phyloP scores from a whole-genome alignment of 768 basidiomycete genomes.

The Mycena galopus region DNA sequence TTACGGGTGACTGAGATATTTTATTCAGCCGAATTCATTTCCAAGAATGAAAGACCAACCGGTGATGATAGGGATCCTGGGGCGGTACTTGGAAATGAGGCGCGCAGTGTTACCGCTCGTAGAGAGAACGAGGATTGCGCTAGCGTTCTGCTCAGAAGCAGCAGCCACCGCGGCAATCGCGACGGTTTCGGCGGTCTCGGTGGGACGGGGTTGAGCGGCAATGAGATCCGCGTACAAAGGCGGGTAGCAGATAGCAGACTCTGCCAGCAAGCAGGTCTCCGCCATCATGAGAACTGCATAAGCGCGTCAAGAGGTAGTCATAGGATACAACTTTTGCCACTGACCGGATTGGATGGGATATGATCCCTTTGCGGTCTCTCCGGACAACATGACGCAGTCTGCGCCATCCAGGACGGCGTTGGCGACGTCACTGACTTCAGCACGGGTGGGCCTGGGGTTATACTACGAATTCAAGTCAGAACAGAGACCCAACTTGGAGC shows the following conservation, averaged over 20 bases:
- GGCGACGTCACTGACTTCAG: conserved; percentile 98
- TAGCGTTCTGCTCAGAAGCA: conserved; percentile 93
- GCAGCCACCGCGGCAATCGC: conserved; percentile 97
- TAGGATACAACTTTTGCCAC: neutral
- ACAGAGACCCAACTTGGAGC: neutral
- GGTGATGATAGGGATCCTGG: conserved; percentile 93
- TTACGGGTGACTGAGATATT: conserved; percentile 88
- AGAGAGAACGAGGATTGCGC: conserved; percentile 95
- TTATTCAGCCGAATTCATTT: conserved; percentile 4
- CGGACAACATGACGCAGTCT: conserved; percentile 99
- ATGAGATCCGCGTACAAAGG: conserved; percentile 93
- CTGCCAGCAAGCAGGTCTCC: conserved; percentile 97
- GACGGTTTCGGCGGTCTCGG: conserved; percentile 94
- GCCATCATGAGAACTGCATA: conserved; percentile 97
- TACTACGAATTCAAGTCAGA: conserved; percentile 63
- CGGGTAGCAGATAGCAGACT: conserved; percentile 95
- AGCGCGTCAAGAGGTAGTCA: conserved; percentile 13
- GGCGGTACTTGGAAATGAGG: conserved; percentile 96
- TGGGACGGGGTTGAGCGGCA: conserved; percentile 84
- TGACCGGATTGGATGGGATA: conserved; percentile 94
- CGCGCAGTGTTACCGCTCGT: conserved; percentile 98
- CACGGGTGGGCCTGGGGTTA: conserved; percentile 98
- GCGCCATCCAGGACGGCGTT: conserved; percentile 99
- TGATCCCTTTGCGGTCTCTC: conserved; percentile 97
- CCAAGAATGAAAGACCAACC: conserved; percentile 62